Conservation (phyloP, 2,329 filamentous ascomycete genomes). For the Cordyceps farinosa region DNA sequence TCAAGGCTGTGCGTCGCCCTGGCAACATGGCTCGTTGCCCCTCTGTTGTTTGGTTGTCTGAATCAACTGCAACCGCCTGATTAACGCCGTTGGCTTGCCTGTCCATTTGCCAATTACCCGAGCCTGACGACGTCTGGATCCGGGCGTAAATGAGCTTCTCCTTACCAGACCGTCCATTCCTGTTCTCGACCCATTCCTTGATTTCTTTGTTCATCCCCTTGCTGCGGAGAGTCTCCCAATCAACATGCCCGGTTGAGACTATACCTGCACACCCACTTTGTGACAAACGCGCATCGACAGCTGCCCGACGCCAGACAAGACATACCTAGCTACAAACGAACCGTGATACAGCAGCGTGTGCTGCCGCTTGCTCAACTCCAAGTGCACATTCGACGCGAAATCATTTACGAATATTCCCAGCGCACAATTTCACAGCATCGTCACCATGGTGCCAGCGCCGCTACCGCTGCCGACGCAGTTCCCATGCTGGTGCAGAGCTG, state of each 20-base stretch:
- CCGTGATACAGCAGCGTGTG: background rate
- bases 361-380: slow-evolving; percentile 4
- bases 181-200: background rate
- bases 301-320: background rate
- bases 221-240: slow-evolving; percentile 1
- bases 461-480: slow-evolving; percentile 70
- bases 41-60: slow-evolving; percentile 23
- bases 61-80: slow-evolving; percentile 13
- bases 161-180: slow-evolving; percentile 7
- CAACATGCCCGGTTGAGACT: slow-evolving; percentile 16
- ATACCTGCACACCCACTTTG: background rate
- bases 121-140: slow-evolving; percentile 4
- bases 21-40: slow-evolving; percentile 22
- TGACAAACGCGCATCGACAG: slow-evolving; percentile 8
- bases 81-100: slow-evolving; percentile 10
- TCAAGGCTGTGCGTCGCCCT: slow-evolving; percentile 17
- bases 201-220: background rate
- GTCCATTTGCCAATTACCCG: slow-evolving; percentile 4
- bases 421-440: background rate
- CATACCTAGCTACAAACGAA: slow-evolving; percentile 1
- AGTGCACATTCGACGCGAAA: background rate
- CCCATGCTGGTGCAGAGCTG: slow-evolving; percentile 85
- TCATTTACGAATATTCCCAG: background rate
- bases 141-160: slow-evolving; percentile 6
- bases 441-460: slow-evolving; percentile 52